A percentile compares a stretch with the other conserved stretches of the same genome.
phyloP scores from a whole-genome alignment of 2,329 filamentous ascomycete species.

The Xylariaceae sp. region DNA sequence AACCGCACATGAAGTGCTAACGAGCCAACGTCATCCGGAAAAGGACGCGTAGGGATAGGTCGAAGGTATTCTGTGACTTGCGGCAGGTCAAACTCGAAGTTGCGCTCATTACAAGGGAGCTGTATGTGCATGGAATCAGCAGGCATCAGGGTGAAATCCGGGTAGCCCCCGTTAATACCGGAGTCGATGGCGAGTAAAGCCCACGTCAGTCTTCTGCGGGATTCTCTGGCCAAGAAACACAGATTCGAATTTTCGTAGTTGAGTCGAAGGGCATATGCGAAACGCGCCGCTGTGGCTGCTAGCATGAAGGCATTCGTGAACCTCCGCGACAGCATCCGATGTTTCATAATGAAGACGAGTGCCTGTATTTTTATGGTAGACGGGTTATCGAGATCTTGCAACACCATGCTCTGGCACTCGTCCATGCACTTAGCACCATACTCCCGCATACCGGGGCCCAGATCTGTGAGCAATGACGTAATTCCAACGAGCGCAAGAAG shows the following conservation, averaged over 20 bases:
- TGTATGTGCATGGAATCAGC: conserved; percentile 48
- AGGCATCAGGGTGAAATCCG: conserved; percentile 50
- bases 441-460: conserved; percentile 54
- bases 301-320: conserved; percentile 53
- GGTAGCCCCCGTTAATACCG: conserved; percentile 49
- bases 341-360: conserved; percentile 50
- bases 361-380: conserved; percentile 58
- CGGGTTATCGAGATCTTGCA: conserved; percentile 56
- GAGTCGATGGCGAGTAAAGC: conserved; percentile 52
- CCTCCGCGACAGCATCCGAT: conserved; percentile 48
- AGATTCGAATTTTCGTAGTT: conserved; percentile 51
- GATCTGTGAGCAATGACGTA: conserved; percentile 57
- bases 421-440: conserved; percentile 58
- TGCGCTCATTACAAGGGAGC: conserved; percentile 53
- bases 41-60: conserved; percentile 47
- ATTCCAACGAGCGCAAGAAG: conserved; percentile 59
- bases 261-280: conserved; percentile 52
- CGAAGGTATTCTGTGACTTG: conserved; percentile 53
- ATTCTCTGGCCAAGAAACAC: conserved; percentile 43
- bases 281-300: conserved; percentile 48
- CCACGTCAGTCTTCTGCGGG: conserved; percentile 46
- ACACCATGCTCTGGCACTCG: conserved; percentile 56
- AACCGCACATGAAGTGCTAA: conserved; percentile 60
- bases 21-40: conserved; percentile 58
- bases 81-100: conserved; percentile 60